Conservation (phyloP, 169 alveolate species). For the Babesia gibsoni region DNA sequence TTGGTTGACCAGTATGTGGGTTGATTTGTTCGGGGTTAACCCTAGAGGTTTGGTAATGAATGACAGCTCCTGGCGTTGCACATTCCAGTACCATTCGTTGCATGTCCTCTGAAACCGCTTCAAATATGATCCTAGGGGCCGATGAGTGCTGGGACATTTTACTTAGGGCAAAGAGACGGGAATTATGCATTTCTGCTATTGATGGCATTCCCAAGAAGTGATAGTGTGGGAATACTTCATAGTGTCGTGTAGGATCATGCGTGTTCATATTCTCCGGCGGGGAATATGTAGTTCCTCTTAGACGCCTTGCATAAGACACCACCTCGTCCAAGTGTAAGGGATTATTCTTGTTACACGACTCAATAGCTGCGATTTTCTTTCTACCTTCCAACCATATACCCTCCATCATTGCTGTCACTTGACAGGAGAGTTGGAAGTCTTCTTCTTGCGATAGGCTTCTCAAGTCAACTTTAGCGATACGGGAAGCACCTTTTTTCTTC, state of each 20-base stretch:
- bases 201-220: conserved; percentile 72
- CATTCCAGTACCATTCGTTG: conserved; percentile 36
- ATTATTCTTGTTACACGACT: conserved; percentile 47
- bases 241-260: conserved; percentile 69
- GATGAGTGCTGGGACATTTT: conserved; percentile 61
- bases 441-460: conserved; percentile 19
- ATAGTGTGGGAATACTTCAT: conserved; percentile 72
- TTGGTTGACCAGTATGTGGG: conserved; percentile 47
- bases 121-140: conserved; percentile 71
- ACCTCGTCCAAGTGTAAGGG: conserved; percentile 66
- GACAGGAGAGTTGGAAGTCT: conserved; percentile 51
- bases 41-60: conserved; percentile 51
- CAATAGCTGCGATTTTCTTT: conserved; percentile 64
- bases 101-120: conserved; percentile 44
- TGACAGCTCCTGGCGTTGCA: conserved; percentile 13
- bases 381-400: conserved; percentile 73
- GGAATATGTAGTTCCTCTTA: conserved; percentile 73
- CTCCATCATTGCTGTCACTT: conserved; percentile 66
- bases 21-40: conserved; percentile 12
- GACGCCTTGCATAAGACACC: conserved; percentile 56
- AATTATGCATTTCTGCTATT: conserved; percentile 70
- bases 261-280: conserved; percentile 76
- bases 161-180: conserved; percentile 64
- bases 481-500: background rate
- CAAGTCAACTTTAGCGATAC: background rate